Percentiles rank a stretch among this genome's conserved stretches.
Conservation (phyloP, 163 green algal genomes). For the Scenedesmus sp. region DNA sequence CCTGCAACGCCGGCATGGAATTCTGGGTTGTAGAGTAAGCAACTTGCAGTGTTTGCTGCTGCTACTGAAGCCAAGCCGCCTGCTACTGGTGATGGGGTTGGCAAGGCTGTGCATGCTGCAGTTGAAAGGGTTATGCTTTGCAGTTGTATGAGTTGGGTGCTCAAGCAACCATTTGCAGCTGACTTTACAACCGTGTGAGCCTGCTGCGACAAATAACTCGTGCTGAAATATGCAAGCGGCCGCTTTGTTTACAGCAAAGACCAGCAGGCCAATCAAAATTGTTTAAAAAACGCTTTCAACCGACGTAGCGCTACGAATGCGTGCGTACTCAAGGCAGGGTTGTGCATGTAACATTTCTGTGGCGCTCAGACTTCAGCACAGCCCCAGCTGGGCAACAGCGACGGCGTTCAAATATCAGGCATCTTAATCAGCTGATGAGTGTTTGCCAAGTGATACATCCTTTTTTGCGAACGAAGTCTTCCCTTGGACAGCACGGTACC, state of each 20-base stretch:
- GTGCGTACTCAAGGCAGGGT: background rate
- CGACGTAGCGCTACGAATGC: background rate
- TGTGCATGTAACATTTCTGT: background rate
- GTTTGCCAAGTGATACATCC: background rate
- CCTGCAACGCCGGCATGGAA: slow-evolving; percentile 4
- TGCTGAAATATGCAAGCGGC: background rate
- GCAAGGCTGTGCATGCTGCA: background rate
- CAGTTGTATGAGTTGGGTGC: background rate
- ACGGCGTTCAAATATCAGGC: background rate
- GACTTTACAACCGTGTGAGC: background rate
- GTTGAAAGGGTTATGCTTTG: background rate
- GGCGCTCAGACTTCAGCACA: background rate
- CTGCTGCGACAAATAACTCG: background rate
- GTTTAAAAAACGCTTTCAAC: background rate
- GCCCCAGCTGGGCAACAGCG: background rate
- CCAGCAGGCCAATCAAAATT: background rate
- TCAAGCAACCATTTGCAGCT: background rate
- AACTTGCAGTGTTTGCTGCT: background rate
- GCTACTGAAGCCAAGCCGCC: slow-evolving; percentile 9
- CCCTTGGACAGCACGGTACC: background rate
- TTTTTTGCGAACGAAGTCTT: background rate
- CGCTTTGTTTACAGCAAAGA: background rate
- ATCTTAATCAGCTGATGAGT: background rate
- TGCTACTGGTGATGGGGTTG: slow-evolving; percentile 1
- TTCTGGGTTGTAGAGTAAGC: background rate